These are phyloP conservation scores for Lophium mytilinum DNA, from an alignment of 495 filamentous ascomycete genomes.

Conservation along the genomic window DNA sequence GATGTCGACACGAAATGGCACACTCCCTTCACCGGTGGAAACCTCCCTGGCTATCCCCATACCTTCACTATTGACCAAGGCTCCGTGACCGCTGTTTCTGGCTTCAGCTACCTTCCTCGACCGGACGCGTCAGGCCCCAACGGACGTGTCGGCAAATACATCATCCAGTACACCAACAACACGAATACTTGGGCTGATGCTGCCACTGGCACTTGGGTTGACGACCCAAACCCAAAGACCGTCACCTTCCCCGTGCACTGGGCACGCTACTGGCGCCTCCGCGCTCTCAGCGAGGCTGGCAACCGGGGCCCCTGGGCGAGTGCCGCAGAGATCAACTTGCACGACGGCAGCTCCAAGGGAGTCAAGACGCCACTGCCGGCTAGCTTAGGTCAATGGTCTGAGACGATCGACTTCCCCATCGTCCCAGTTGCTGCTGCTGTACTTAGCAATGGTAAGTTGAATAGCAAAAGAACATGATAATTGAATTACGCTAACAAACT, in stretches of 20 bases:
- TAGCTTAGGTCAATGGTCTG: conserved; percentile 38
- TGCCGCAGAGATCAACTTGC: conserved; percentile 30
- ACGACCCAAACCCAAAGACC: conserved; percentile 33
- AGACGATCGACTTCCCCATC: conserved; percentile 46
- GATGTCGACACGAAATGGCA: conserved; percentile 9
- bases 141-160: conserved; percentile 37
- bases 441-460: conserved; percentile 29
- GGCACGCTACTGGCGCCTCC: conserved; percentile 39
- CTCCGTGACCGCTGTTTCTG: background rate
- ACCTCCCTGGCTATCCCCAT: conserved; percentile 5
- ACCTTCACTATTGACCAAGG: conserved; percentile 15
- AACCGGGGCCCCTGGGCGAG: conserved; percentile 28
- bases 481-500: too few relatives aligned
- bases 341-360: background rate
- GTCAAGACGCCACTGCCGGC: conserved; percentile 25
- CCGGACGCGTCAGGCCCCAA: conserved; percentile 19
- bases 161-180: conserved; percentile 35
- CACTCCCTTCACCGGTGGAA: background rate
- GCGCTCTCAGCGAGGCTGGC: conserved; percentile 33
- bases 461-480: too few relatives aligned
- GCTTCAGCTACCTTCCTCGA: conserved; percentile 25
- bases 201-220: conserved; percentile 41
- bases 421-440: conserved; percentile 40
- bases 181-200: conserved; percentile 28
- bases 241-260: conserved; percentile 33